Evolutionary conservation across 805 yeast species (phyloP).

Genomic region (Schizosaccharomyces japonicus): DNA sequence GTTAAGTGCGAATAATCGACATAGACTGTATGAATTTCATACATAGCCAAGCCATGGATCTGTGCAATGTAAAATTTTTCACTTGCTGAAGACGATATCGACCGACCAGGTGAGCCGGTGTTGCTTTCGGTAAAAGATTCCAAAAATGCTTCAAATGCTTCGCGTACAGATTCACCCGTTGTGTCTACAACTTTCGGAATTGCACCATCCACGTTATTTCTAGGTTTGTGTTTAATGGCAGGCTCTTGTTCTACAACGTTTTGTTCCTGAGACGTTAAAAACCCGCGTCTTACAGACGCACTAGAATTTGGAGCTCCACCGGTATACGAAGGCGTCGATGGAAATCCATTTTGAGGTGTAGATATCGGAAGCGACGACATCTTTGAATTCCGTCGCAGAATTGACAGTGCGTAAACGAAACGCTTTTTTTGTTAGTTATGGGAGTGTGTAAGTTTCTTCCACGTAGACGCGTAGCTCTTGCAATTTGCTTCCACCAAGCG

Average conservation of each 20-base stretch:
- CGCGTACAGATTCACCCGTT: constrained; percentile 83
- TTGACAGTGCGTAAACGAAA: too few relatives aligned
- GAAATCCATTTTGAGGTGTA: too few relatives aligned
- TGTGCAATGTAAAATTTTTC: constrained; percentile 41
- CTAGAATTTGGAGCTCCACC: too few relatives aligned
- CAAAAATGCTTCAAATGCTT: constrained; percentile 65
- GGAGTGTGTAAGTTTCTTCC: too few relatives aligned
- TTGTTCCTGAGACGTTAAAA: neutral
- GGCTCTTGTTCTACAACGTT: neutral
- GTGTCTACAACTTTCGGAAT: constrained; percentile 74
- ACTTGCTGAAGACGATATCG: constrained; percentile 11
- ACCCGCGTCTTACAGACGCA: neutral
- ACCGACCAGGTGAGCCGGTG: constrained; percentile 16
- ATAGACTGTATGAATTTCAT: constrained; percentile 54
- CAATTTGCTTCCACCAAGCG: too few relatives aligned
- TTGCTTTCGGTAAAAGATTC: constrained; percentile 32
- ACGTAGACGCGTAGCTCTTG: too few relatives aligned
- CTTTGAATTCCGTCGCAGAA: too few relatives aligned
- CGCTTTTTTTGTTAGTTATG: too few relatives aligned
- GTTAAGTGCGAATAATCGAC: constrained; percentile 64
- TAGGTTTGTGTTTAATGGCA: neutral
- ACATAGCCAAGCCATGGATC: constrained; percentile 53
- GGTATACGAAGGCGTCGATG: too few relatives aligned
- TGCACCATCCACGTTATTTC: constrained; percentile 14
- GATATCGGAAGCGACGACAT: too few relatives aligned